phyloP scores from a whole-genome alignment of 441 rosid species.

The Gossypium gossypioides region DNA sequence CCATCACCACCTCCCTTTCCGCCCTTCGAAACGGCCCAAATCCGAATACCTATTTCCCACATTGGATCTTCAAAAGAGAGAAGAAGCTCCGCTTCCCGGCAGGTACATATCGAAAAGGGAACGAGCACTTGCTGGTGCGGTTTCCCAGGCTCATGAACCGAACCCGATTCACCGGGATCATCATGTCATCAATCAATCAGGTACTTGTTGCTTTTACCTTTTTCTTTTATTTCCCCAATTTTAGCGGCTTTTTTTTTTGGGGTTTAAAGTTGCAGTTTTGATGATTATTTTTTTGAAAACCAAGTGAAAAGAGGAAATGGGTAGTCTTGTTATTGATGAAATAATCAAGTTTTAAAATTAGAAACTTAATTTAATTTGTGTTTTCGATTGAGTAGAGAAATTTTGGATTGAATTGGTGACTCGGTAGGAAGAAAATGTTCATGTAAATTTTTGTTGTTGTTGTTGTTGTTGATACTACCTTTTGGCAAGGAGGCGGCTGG shows the following conservation, averaged over 20 bases:
- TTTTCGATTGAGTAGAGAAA: neutral
- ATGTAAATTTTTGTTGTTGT: neutral
- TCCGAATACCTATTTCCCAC: conserved; percentile 4
- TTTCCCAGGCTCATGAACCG: conserved; percentile 14
- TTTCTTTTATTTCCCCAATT: neutral
- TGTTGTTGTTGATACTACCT: neutral
- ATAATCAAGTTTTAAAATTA: neutral
- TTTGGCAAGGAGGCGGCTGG: neutral
- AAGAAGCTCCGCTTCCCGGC: conserved; percentile 40
- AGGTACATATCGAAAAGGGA: conserved; percentile 68
- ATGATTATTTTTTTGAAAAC: neutral
- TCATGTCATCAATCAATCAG: conserved; percentile 19
- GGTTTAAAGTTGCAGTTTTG: conserved; percentile 1
- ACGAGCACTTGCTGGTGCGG: conserved; percentile 29
- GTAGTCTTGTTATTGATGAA: neutral
- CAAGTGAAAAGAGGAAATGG: neutral
- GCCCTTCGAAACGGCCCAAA: conserved; percentile 26
- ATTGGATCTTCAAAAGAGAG: neutral
- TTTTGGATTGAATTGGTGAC: neutral
- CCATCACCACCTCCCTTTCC: neutral
- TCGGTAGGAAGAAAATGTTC: neutral
- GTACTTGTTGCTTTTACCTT: conserved; percentile 18
- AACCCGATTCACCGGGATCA: conserved; percentile 3
- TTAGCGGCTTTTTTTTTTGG: neutral
- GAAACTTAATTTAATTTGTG: neutral